Conservation (phyloP, 1,284 basidiomycete genomes). For the Papiliotrema laurentii region DNA sequence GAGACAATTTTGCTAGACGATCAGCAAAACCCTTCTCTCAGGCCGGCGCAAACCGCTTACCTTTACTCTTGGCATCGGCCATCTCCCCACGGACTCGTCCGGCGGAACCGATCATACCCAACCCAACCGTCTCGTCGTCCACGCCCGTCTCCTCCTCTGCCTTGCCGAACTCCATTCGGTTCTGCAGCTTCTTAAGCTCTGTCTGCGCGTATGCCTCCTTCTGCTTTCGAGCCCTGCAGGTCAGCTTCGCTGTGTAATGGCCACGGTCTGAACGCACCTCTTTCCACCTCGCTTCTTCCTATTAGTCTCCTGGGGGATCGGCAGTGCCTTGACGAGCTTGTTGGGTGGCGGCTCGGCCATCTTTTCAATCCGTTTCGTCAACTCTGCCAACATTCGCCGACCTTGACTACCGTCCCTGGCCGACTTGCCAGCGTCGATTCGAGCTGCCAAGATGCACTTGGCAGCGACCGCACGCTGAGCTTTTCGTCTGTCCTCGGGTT, state of each 20-base stretch:
- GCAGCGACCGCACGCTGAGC: slow-evolving; percentile 90
- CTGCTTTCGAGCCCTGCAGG: slow-evolving; percentile 77
- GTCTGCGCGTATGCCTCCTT: slow-evolving; percentile 97
- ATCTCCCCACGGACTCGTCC: slow-evolving; percentile 82
- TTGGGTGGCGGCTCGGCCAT: slow-evolving; percentile 89
- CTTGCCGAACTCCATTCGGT: slow-evolving; percentile 93
- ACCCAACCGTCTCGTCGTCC: slow-evolving; percentile 91
- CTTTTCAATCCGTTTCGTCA: slow-evolving; percentile 86
- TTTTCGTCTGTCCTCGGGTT: slow-evolving; percentile 86
- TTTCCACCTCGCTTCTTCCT: slow-evolving; percentile 95
- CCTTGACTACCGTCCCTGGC: slow-evolving; percentile 77
- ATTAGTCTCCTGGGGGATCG: slow-evolving; percentile 92
- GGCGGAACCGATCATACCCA: slow-evolving; percentile 91
- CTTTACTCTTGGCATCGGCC: slow-evolving; percentile 82
- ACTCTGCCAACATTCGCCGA: slow-evolving; percentile 69
- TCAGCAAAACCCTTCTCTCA: background rate
- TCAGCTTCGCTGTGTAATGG: background rate
- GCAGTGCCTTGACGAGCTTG: slow-evolving; percentile 89
- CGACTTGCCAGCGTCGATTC: slow-evolving; percentile 83
- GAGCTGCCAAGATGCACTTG: slow-evolving; percentile 82
- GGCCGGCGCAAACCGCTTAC: slow-evolving; percentile 48
- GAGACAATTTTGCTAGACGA: slow-evolving; percentile 82
- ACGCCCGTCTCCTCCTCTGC: slow-evolving; percentile 93
- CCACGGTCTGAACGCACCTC: slow-evolving; percentile 55
- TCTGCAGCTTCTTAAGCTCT: slow-evolving; percentile 93